Base-by-base conservation (phyloP, 495 filamentous ascomycete genomes). In the Aspergillus wentii region DNA sequence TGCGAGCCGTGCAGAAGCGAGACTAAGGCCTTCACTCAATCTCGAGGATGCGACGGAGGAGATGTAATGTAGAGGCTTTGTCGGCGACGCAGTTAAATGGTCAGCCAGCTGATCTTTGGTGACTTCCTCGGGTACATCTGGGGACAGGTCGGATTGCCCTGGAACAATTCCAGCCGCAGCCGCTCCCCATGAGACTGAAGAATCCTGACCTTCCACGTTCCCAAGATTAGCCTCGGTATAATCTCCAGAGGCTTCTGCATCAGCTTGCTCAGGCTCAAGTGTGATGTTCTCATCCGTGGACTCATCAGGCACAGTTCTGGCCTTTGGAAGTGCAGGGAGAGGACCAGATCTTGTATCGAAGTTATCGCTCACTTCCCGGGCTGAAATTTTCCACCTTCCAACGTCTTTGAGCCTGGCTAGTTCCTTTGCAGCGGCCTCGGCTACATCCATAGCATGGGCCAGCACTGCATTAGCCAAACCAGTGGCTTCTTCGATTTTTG, bases 391-490 rank as follows among this genome's bases (percentile, higher is more conserved):
- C 85, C 86, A 94, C 44, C 71, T 70, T 17, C 80, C 86, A 28
- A 94, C 83, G 44, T 85, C 82, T 75, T 92, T 97, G 17, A 99
- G 59, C 25, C 87, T 66, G 13, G 73, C 71, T 20, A 99, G 73
- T 51, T 99, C 90, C 48, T 80, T 82, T 21, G 92, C 94, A 13
- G 87, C 79, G 17, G 79, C 60, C 39, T 88, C 83, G 4, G 94
- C 92, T 40, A 84, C 70, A 34, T 65, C 66, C 84, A 96, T 97
- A 18, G 77, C 92, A 43, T 72, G 70, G 9, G 77, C 77, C 52
- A 95, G 78, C 10, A 95, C 67, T 3, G 79, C 76, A 33, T 80
- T 76, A 8, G 76, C 79, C 27, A 81, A 79, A 7, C 78, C 56
- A 46, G 80, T 82, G 13, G 88, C 80, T n/a, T 79, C 74, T 23